Evolutionary conservation across 2,329 filamentous ascomycete genomes (phyloP), one percentile per base, ranked within the genome.

Genomic region (Sporothrix dimorphospora): DNA sequence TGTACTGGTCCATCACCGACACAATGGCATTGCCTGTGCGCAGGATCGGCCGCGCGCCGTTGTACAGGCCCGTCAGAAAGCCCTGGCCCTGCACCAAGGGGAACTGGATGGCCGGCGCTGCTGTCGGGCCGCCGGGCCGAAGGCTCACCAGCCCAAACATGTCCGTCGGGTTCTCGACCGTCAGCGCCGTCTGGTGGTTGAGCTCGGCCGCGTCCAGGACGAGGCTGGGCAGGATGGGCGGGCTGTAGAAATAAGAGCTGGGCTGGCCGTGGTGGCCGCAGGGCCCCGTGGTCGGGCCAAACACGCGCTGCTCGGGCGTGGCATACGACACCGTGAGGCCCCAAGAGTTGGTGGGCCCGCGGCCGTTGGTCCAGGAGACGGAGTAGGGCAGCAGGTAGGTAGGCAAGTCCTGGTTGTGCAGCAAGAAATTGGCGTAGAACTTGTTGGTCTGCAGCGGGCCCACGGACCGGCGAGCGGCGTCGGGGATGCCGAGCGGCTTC

Each of bases 71-170:
- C 4, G 94, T 98, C 21, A 97, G 85, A 77, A 94, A 97, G 0
- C 89, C 91, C 89, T 97, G 96, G 12, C 96, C 96, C 78, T 98
- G 95, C 0, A 97, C 89, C 8, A 98, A 79, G 0, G 94, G 94
- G 75, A 97, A 94, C 0, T 88, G 91, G 24, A 98, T 86, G 1
- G 87, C 84, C 0, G 91, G 87, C 1, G 84, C 79, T 2, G 83
- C 83, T n/a, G 80, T 78, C 11, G 68, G 21, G 4, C 53, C 34
- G 27, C 84, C 82, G 2, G 86, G 84, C 68, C 83, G 86, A 42
- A 98, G 83, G 59, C 92, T 91, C 61, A 94, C 89, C 74, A 93
- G 89, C 16, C 82, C 87, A 47, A 84, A 92, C 78, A 84, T 91
- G 69, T 84, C 88, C 72, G 84, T 90, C 75, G 86, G 80, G 76